phyloP scores from a whole-genome alignment of 768 basidiomycete species.

The Boletus fagicola region DNA sequence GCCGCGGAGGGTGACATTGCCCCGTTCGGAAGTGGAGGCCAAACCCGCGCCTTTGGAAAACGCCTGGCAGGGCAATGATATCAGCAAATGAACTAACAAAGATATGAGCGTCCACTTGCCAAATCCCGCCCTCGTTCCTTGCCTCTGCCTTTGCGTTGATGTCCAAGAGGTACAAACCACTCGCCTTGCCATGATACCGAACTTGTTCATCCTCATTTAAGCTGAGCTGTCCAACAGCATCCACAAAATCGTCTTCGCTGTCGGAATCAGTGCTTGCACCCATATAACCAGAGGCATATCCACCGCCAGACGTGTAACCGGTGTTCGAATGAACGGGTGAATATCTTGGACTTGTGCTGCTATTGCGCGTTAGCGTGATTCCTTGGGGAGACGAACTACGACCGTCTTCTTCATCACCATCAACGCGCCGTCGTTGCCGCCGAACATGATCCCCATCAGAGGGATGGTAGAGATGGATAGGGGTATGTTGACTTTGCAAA shows the following conservation, averaged over 20 bases:
- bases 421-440: constrained; percentile 51
- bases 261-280: constrained; percentile 34
- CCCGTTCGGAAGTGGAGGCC: constrained; percentile 58
- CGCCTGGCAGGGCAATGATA: constrained; percentile 45
- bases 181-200: constrained; percentile 82
- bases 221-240: constrained; percentile 82
- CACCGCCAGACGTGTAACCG: constrained; percentile 15
- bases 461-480: constrained; percentile 12
- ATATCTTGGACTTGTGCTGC: constrained; percentile 19
- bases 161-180: constrained; percentile 73
- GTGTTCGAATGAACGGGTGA: constrained; percentile 16
- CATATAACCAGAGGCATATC: constrained; percentile 27
- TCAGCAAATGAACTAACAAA: constrained; percentile 18
- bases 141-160: constrained; percentile 58
- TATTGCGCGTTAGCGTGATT: constrained; percentile 6
- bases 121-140: constrained; percentile 74
- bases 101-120: constrained; percentile 41
- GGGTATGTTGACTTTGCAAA: constrained; percentile 7
- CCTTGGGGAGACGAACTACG: constrained; percentile 9
- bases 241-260: constrained; percentile 49
- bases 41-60: constrained; percentile 86
- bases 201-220: constrained; percentile 86
- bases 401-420: constrained; percentile 12
- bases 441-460: constrained; percentile 36
- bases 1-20: constrained; percentile 15